Conservation (phyloP, 352 stramenopile genomes). For the Stephanocyclus meneghinianus region DNA sequence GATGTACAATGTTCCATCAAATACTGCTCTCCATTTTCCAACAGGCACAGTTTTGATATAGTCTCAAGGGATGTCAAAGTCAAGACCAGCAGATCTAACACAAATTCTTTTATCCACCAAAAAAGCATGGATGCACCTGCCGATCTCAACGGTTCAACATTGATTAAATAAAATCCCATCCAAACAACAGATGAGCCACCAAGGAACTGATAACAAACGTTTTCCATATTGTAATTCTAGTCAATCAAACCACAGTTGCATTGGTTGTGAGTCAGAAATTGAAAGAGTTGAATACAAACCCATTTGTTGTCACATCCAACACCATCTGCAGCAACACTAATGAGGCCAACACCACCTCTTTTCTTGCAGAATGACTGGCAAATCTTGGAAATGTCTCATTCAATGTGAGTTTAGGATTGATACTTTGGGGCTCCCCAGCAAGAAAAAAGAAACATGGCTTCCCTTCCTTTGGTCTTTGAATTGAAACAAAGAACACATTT, state of each 20-base stretch:
- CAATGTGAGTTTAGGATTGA: neutral
- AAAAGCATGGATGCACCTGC: neutral
- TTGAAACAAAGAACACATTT: neutral
- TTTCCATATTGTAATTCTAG: constrained; percentile 31
- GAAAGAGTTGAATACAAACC: neutral
- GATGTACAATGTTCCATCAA: neutral
- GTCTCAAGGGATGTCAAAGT: constrained; percentile 3
- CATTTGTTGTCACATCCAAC: constrained; percentile 31
- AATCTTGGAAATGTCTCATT: neutral
- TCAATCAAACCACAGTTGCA: constrained; percentile 6
- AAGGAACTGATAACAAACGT: constrained; percentile 19
- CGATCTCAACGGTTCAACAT: neutral
- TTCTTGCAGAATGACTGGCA: neutral
- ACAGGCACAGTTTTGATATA: constrained; percentile 3
- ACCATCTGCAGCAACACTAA: constrained; percentile 22
- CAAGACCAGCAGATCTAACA: constrained; percentile 14
- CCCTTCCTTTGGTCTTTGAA: neutral
- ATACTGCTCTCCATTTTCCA: constrained; percentile 3
- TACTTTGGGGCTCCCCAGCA: neutral
- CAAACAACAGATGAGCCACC: constrained; percentile 15
- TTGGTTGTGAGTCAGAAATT: neutral
- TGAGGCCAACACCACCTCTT: neutral
- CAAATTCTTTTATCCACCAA: constrained; percentile 15
- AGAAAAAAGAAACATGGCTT: neutral
- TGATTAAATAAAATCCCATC: constrained; percentile 13